Percentiles rank a stretch among this genome's conserved stretches.
Conservation (phyloP, 2,329 filamentous ascomycete genomes). For the Fusarium liriodendri region DNA sequence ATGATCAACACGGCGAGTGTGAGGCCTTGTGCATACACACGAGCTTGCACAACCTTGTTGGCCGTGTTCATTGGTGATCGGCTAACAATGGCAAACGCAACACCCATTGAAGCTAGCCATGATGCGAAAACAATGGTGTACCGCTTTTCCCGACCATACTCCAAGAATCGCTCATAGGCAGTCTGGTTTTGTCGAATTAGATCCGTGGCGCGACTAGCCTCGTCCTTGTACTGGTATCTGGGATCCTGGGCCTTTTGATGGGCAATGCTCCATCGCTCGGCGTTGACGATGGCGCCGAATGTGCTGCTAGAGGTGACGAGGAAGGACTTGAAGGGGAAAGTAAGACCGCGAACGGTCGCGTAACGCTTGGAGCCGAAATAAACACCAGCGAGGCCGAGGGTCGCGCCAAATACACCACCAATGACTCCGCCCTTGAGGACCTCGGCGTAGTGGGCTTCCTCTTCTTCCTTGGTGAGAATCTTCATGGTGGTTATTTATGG, state of each 20-base stretch:
- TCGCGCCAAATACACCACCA: constrained; percentile 77
- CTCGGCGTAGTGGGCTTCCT: constrained; percentile 82
- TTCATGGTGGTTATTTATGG: constrained; percentile 74
- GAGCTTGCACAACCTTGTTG: not conserved
- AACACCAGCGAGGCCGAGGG: constrained; percentile 67
- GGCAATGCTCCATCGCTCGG: constrained; percentile 73
- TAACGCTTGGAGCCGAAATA: not conserved
- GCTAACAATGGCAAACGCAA: constrained; percentile 79
- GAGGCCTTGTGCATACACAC: constrained; percentile 75
- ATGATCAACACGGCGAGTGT: constrained; percentile 86
- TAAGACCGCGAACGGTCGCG: not conserved
- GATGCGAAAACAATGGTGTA: constrained; percentile 85
- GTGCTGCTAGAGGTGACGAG: constrained; percentile 84
- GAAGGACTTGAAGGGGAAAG: constrained; percentile 87
- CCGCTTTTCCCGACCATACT: constrained; percentile 82
- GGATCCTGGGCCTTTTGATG: constrained; percentile 79
- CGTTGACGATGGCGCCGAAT: constrained; percentile 87
- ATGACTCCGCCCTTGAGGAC: constrained; percentile 83
- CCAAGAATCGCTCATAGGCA: constrained; percentile 68
- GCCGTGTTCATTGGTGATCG: not conserved
- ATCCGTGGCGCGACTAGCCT: constrained; percentile 52
- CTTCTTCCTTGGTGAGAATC: constrained; percentile 93
- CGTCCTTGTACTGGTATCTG: constrained; percentile 66
- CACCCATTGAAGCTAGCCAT: constrained; percentile 85
- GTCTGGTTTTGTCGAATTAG: constrained; percentile 67